Evolutionary conservation across 2,329 filamentous ascomycete genomes (phyloP).

Genomic region (Oidium heveae): DNA sequence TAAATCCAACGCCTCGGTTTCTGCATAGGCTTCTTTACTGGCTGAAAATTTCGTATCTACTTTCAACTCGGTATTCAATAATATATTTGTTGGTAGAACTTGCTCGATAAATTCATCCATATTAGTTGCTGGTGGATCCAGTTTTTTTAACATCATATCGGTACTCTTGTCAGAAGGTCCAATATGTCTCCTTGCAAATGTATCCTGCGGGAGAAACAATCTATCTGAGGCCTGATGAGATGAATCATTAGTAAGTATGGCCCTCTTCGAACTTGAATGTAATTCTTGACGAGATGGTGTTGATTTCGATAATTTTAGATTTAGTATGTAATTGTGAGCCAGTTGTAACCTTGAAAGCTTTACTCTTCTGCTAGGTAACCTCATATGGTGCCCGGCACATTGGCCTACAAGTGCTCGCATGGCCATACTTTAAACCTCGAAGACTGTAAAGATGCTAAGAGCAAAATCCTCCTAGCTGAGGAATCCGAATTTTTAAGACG

Average conservation of each 20-base stretch:
- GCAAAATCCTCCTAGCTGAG: too few species aligned
- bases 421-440: too few species aligned
- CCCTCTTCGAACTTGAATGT: too few species aligned
- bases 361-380: too few species aligned
- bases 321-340: too few species aligned
- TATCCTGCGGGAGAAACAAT: constrained; percentile 20
- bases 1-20: constrained; percentile 30
- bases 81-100: constrained; percentile 58
- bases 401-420: too few species aligned
- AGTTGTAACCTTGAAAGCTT: too few species aligned
- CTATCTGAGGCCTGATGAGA: neutral
- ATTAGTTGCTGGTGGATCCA: constrained; percentile 47
- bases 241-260: neutral
- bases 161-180: constrained; percentile 49
- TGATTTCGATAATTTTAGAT: too few species aligned
- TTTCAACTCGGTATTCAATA: constrained; percentile 37
- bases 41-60: constrained; percentile 21
- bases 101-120: constrained; percentile 67
- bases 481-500: too few species aligned
- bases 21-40: constrained; percentile 17
- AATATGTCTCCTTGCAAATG: constrained; percentile 63
- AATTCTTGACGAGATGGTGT: too few species aligned
- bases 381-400: too few species aligned
- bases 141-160: constrained; percentile 51
- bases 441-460: too few species aligned